Conservation (phyloP, 768 basidiomycete species). For the Hygrophoropsis aurantiaca region DNA sequence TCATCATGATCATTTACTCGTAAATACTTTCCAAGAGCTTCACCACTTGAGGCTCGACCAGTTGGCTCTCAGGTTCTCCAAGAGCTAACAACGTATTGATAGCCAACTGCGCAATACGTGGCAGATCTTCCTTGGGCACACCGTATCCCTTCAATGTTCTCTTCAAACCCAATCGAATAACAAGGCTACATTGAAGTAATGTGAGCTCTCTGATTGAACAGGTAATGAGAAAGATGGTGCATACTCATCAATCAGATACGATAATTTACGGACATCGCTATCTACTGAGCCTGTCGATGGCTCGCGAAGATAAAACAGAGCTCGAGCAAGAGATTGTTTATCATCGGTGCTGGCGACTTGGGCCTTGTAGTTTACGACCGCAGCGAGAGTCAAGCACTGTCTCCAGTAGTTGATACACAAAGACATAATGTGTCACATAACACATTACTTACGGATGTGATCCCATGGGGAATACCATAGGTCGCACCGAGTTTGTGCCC, state of each 20-base stretch:
- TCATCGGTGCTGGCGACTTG: conserved; percentile 58
- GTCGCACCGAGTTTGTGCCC: conserved; percentile 73
- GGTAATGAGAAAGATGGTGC: conserved; percentile 17
- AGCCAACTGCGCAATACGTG: conserved; percentile 46
- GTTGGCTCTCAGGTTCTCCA: conserved; percentile 33
- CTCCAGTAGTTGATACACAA: conserved; percentile 3
- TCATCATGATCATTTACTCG: conserved; percentile 1
- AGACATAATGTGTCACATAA: not conserved
- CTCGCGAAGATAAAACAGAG: conserved; percentile 57
- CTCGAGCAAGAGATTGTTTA: conserved; percentile 56
- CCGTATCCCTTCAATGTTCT: conserved; percentile 60
- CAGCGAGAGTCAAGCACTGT: conserved; percentile 71
- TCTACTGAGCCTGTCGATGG: conserved; percentile 64
- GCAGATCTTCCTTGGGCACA: conserved; percentile 57
- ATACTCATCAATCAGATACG: conserved; percentile 54
- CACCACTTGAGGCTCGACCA: conserved; percentile 40
- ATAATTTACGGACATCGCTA: conserved; percentile 57
- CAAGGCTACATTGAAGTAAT: conserved; percentile 44
- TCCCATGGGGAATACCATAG: conserved; percentile 79
- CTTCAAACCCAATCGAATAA: conserved; percentile 56
- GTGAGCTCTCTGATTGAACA: conserved; percentile 3
- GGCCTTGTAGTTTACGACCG: conserved; percentile 60
- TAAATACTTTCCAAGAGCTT: conserved; percentile 51
- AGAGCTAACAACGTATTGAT: too few species aligned
- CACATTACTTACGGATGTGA: conserved; percentile 63